Conservation (phyloP, 2,329 filamentous ascomycete species). For the Microsporum canis region DNA sequence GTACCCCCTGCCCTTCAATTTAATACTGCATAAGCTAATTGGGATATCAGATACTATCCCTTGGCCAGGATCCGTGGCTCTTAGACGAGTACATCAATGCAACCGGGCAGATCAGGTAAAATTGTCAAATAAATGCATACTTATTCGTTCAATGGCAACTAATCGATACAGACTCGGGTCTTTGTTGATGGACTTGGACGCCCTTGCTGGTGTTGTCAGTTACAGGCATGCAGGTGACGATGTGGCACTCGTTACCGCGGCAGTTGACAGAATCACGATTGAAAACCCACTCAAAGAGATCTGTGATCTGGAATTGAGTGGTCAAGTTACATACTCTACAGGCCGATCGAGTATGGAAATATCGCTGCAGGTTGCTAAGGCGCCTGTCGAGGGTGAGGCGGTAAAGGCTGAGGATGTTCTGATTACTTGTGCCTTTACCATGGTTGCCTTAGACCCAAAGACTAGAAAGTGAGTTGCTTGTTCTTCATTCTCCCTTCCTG, state of each 20-base stretch:
- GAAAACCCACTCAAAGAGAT: slow-evolving; percentile 64
- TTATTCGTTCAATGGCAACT: slow-evolving; percentile 8
- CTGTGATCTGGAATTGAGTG: slow-evolving; percentile 64
- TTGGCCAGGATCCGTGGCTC: slow-evolving; percentile 64
- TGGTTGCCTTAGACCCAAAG: slow-evolving; percentile 59
- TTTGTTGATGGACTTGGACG: slow-evolving; percentile 70
- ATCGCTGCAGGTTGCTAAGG: slow-evolving; percentile 61
- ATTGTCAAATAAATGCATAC: neutral
- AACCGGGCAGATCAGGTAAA: slow-evolving; percentile 56
- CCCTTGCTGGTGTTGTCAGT: slow-evolving; percentile 62
- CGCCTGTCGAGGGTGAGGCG: slow-evolving; percentile 33
- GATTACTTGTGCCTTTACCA: slow-evolving; percentile 64
- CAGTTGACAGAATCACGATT: slow-evolving; percentile 54
- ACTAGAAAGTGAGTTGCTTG: slow-evolving; percentile 47
- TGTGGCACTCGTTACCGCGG: slow-evolving; percentile 53
- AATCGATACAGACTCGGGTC: slow-evolving; percentile 48
- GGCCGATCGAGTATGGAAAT: slow-evolving; percentile 64
- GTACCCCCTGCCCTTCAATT: slow-evolving; percentile 18
- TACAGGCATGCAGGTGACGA: slow-evolving; percentile 59
- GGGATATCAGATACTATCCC: slow-evolving; percentile 48
- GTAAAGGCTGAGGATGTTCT: slow-evolving; percentile 49
- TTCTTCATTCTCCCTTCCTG: neutral
- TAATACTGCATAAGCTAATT: neutral
- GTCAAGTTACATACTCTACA: slow-evolving; percentile 58
- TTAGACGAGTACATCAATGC: slow-evolving; percentile 69